Evolutionary conservation across 192 early-diverging fungal genomes (phyloP).

Genomic region (Phycomyces nitens): DNA sequence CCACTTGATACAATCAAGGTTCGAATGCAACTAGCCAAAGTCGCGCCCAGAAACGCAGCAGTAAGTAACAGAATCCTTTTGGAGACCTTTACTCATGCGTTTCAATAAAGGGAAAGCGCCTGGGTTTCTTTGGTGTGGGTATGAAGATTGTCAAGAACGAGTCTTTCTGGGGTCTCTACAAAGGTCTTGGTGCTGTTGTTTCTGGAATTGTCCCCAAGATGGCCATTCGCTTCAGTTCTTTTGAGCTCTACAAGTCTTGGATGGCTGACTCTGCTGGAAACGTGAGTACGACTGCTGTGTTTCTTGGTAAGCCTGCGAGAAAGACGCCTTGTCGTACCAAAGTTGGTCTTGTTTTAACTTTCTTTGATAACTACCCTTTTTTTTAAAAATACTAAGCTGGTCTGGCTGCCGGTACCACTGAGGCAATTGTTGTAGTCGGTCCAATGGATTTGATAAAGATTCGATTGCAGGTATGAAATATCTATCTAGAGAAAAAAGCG

Average conservation of each 20-base stretch:
- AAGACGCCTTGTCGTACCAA: too few species aligned
- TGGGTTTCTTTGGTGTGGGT: conserved; percentile 79
- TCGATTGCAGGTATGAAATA: conserved; percentile 64
- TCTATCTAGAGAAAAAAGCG: too few species aligned
- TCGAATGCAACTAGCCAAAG: conserved; percentile 87
- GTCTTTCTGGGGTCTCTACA: conserved; percentile 88
- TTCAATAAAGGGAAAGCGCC: conserved; percentile 32
- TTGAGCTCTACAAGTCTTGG: conserved; percentile 87
- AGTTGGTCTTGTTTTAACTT: too few species aligned
- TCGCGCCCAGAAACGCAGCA: conserved; percentile 45
- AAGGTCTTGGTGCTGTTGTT: conserved; percentile 94
- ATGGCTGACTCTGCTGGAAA: conserved; percentile 67
- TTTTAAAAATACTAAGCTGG: conserved; percentile 52
- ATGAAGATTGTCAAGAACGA: conserved; percentile 82
- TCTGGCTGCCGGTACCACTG: conserved; percentile 89
- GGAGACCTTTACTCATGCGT: conserved; percentile 2
- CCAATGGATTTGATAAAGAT: conserved; percentile 99
- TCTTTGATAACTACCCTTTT: too few species aligned
- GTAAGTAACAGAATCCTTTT: conserved; percentile 35
- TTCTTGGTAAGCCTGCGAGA: conserved; percentile 14
- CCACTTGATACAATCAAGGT: conserved; percentile 99
- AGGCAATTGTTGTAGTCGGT: conserved; percentile 91
- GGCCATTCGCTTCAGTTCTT: conserved; percentile 97
- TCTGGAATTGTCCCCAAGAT: conserved; percentile 98
- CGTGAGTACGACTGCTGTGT: conserved; percentile 64